These are phyloP conservation scores for Nidula niveotomentosa DNA, from an alignment of 1,284 basidiomycete genomes.

Conservation along the genomic window DNA sequence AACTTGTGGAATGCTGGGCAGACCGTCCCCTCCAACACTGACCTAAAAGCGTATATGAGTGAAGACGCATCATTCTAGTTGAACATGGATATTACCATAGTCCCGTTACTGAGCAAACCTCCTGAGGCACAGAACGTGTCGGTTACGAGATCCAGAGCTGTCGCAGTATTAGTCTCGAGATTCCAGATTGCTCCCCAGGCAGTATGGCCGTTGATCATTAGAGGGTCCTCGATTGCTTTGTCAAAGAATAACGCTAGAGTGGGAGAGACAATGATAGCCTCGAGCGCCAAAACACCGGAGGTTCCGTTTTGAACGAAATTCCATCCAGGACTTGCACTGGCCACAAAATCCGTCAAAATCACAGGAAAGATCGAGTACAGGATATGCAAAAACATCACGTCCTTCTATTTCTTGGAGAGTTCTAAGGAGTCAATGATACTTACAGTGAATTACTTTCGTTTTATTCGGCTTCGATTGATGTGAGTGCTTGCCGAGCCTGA, in stretches of 20 bases:
- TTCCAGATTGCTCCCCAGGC: constrained; percentile 49
- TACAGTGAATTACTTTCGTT: no score
- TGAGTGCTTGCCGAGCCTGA: no score
- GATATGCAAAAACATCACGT: no score
- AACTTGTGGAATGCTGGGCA: constrained; percentile 17
- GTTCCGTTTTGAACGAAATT: constrained; percentile 35
- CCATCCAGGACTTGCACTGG: constrained; percentile 23
- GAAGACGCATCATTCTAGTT: background rate
- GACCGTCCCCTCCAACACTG: constrained; percentile 39
- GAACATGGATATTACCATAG: constrained; percentile 30
- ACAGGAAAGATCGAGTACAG: no score
- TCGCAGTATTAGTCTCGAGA: constrained; percentile 37
- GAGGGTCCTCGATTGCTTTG: constrained; percentile 42
- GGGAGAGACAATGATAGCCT: constrained; percentile 45
- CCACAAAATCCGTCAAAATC: background rate
- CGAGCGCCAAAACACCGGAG: constrained; percentile 47
- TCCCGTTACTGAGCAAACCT: constrained; percentile 46
- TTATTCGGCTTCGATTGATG: no score
- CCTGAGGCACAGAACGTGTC: constrained; percentile 56
- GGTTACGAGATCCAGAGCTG: constrained; percentile 39
- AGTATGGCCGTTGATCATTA: constrained; percentile 38
- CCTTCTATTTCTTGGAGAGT: no score
- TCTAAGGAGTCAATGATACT: no score
- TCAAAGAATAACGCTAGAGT: constrained; percentile 46
- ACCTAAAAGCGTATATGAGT: constrained; percentile 22